These are phyloP conservation scores for Thalassiosira livingstoniorum DNA, from an alignment of 352 stramenopile species.

Conservation along the genomic window DNA sequence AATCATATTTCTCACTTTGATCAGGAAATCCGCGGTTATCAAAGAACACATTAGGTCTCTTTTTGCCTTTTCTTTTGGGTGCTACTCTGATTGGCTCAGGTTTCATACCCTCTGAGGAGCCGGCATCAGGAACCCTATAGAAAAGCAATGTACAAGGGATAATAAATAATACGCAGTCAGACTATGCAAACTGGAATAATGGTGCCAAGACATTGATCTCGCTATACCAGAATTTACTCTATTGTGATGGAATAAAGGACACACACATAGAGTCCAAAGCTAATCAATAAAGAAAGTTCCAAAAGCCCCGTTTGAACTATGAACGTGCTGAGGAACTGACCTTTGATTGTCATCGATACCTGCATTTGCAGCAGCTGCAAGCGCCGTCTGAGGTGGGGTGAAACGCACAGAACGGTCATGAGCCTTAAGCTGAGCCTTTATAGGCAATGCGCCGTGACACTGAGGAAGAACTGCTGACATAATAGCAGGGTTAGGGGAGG, in stretches of 20 bases:
- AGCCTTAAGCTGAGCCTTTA: too few relatives aligned
- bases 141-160: neutral
- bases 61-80: neutral
- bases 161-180: neutral
- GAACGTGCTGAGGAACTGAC: too few relatives aligned
- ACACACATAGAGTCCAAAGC: too few relatives aligned
- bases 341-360: too few relatives aligned
- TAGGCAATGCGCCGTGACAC: too few relatives aligned
- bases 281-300: too few relatives aligned
- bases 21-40: slow-evolving; percentile 43
- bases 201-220: neutral
- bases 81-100: slow-evolving; percentile 18
- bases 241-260: neutral
- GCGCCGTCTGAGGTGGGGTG: too few relatives aligned
- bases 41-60: slow-evolving; percentile 25
- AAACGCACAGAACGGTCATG: too few relatives aligned
- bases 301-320: too few relatives aligned
- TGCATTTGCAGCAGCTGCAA: too few relatives aligned
- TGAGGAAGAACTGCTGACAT: too few relatives aligned
- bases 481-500: too few relatives aligned
- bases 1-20: slow-evolving; percentile 23
- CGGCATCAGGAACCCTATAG: neutral
- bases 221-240: neutral
- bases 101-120: neutral
- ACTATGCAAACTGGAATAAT: neutral